phyloP scores from a whole-genome alignment of 225 moss, liverwort and hornwort genomes.

The Anthoceros angustus region DNA sequence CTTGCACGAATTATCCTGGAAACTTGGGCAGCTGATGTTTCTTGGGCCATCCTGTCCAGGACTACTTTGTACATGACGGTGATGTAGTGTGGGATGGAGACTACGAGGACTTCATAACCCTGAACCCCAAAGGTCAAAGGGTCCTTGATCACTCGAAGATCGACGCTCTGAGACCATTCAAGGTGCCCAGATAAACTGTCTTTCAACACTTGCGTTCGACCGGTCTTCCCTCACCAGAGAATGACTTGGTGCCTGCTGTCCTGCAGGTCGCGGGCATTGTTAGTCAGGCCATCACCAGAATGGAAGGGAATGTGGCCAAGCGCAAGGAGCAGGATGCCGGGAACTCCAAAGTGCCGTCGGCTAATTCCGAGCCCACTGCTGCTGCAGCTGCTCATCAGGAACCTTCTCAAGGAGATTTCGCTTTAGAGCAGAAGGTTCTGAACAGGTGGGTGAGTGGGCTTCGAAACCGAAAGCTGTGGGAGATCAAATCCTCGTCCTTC shows the following conservation, averaged over 20 bases:
- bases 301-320: conserved; percentile 29
- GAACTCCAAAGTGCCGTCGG: background rate
- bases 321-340: conserved; percentile 23
- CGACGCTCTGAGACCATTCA: conserved; percentile 44
- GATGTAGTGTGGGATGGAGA: conserved; percentile 96
- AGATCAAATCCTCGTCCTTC: background rate
- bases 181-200: conserved; percentile 21
- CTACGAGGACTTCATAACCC: conserved; percentile 73
- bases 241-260: conserved; percentile 6
- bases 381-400: too few species aligned
- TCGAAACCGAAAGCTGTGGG: background rate
- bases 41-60: conserved; percentile 26
- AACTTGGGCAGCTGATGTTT: conserved; percentile 1
- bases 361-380: too few species aligned
- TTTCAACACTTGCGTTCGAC: background rate
- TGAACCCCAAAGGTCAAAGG: conserved; percentile 69
- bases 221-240: conserved; percentile 1
- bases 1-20: background rate
- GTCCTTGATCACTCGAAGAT: conserved; percentile 90
- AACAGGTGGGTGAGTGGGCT: background rate
- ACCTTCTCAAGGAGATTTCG: background rate
- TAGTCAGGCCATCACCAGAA: conserved; percentile 32
- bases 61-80: conserved; percentile 87
- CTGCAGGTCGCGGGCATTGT: conserved; percentile 16
- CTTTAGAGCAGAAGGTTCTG: background rate